A percentile compares a stretch with the other conserved stretches of the same genome.
These are phyloP conservation scores for Beverwykella pulmonaria DNA, from an alignment of 495 filamentous ascomycete species.

Conservation along the genomic window DNA sequence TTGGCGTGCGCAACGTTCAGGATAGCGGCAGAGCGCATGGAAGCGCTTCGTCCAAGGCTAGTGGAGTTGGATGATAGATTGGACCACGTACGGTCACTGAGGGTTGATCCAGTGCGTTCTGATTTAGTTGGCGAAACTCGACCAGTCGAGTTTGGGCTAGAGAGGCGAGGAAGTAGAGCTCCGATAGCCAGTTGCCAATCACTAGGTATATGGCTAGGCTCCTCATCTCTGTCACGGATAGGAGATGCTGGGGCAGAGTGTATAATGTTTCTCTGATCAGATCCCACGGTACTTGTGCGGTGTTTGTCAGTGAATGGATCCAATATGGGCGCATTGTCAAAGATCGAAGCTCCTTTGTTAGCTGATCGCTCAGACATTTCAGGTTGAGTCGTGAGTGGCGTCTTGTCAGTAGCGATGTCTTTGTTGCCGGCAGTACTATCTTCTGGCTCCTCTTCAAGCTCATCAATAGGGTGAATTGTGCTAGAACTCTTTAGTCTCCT, in stretches of 20 bases:
- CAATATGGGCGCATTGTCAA: constrained; percentile 29
- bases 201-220: neutral
- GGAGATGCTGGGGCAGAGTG: constrained; percentile 30
- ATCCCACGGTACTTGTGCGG: neutral
- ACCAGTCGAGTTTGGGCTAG: constrained; percentile 19
- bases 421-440: neutral
- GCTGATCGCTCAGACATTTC: constrained; percentile 21
- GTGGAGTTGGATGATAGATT: constrained; percentile 31
- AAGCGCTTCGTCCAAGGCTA: constrained; percentile 22
- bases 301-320: constrained; percentile 29
- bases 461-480: constrained; percentile 67
- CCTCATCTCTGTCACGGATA: neutral
- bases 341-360: constrained; percentile 15
- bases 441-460: constrained; percentile 63
- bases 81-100: constrained; percentile 34
- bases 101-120: constrained; percentile 38
- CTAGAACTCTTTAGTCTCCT: constrained; percentile 53
- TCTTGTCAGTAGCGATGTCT: constrained; percentile 2
- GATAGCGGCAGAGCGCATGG: constrained; percentile 30
- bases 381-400: constrained; percentile 14
- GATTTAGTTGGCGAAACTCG: constrained; percentile 36
- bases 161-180: constrained; percentile 8
- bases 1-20: constrained; percentile 20
- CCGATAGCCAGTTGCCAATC: constrained; percentile 16
- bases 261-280: neutral